Evolutionary conservation across 495 filamentous ascomycete species (phyloP).

Genomic region (Penicillium dipodomyicola): DNA sequence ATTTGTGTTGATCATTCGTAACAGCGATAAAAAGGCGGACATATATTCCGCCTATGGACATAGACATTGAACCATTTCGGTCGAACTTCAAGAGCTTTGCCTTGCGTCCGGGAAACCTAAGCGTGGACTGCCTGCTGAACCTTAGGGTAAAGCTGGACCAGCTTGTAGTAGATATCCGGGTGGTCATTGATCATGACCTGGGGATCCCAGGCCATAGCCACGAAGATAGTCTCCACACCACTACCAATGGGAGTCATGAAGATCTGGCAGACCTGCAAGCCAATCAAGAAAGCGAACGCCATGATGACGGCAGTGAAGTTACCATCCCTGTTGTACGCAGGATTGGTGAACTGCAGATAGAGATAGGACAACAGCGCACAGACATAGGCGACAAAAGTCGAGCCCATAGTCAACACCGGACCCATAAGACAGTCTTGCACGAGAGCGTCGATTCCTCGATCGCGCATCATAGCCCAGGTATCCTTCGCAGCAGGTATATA

Average conservation of each 20-base stretch:
- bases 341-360: slow-evolving; percentile 77
- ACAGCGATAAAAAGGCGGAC: not conserved
- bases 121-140: slow-evolving; percentile 72
- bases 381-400: slow-evolving; percentile 76
- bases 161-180: slow-evolving; percentile 70
- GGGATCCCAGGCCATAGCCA: slow-evolving; percentile 85
- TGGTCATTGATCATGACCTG: slow-evolving; percentile 80
- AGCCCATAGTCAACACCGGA: slow-evolving; percentile 84
- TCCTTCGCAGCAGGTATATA: slow-evolving; percentile 85
- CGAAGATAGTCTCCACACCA: slow-evolving; percentile 76
- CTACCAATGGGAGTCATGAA: slow-evolving; percentile 74
- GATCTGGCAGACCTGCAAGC: slow-evolving; percentile 81
- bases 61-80: not conserved
- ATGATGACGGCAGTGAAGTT: slow-evolving; percentile 74
- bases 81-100: not conserved
- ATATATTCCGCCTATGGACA: not conserved
- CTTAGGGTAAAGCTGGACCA: slow-evolving; percentile 78
- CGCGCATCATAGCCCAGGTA: slow-evolving; percentile 86
- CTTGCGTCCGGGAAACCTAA: slow-evolving; percentile 19
- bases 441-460: slow-evolving; percentile 85
- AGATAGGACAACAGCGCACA: slow-evolving; percentile 79
- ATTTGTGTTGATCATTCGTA: not conserved
- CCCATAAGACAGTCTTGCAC: slow-evolving; percentile 89
- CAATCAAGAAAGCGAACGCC: slow-evolving; percentile 80
- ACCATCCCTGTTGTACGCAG: slow-evolving; percentile 69